A percentile compares a stretch with the other conserved stretches of the same genome.
Evolutionary conservation across 768 basidiomycete species (phyloP).

Genomic region (Podaxis pistillaris): DNA sequence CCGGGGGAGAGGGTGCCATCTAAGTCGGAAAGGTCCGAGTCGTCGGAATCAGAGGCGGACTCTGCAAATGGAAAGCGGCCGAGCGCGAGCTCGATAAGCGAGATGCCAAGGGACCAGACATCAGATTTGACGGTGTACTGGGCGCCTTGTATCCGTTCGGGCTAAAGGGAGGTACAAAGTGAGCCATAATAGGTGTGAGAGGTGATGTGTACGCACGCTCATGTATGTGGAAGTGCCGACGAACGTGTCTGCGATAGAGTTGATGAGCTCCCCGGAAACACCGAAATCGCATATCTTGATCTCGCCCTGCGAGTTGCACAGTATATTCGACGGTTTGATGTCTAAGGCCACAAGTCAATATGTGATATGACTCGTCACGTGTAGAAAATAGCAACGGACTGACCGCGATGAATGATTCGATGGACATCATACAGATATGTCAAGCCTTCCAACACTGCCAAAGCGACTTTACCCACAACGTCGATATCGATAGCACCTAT

Average conservation of each 20-base stretch:
- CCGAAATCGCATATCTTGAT: conserved; percentile 99
- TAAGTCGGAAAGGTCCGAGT: conserved; percentile 55
- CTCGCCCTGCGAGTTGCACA: conserved; percentile 90
- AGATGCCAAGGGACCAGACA: conserved; percentile 98
- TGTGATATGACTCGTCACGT: conserved; percentile 6
- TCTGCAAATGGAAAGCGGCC: conserved; percentile 97
- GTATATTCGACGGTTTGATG: conserved; percentile 98
- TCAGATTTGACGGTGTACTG: conserved; percentile 99
- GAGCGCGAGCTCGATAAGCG: conserved; percentile 93
- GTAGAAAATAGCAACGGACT: conserved; percentile 25
- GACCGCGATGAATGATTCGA: conserved; percentile 97
- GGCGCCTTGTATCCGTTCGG: conserved; percentile 98
- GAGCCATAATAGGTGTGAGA: conserved; percentile 11
- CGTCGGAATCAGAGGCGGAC: conserved; percentile 59
- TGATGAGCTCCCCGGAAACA: conserved; percentile 97
- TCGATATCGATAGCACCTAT: conserved; percentile 93
- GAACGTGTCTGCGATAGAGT: conserved; percentile 98
- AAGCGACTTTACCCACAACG: conserved; percentile 90
- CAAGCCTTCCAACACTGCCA: conserved; percentile 91
- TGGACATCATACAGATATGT: conserved; percentile 98
- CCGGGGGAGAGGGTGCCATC: conserved; percentile 78
- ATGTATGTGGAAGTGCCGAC: conserved; percentile 99
- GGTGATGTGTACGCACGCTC: conserved; percentile 72
- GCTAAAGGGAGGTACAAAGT: conserved; percentile 47
- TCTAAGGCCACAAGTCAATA: conserved; percentile 50